Percentiles rank a stretch among this genome's conserved stretches.
These are phyloP conservation scores for Saprolegnia parasitica DNA, from an alignment of 352 stramenopile species.

Conservation along the genomic window DNA sequence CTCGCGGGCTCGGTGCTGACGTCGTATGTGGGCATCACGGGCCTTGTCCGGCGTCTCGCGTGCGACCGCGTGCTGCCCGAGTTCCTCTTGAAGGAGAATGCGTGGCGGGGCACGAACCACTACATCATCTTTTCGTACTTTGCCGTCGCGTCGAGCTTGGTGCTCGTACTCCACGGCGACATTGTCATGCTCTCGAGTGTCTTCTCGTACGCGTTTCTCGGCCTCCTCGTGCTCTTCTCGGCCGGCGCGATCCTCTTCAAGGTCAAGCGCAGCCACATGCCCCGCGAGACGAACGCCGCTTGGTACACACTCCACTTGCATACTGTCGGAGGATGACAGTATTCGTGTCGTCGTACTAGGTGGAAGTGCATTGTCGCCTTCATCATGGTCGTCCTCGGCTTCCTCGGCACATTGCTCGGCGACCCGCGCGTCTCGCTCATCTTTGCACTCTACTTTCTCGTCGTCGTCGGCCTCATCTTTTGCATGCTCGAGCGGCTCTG, in stretches of 20 bases:
- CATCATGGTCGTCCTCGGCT: constrained; percentile 43
- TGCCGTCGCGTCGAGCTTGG: constrained; percentile 58
- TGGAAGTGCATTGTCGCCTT: constrained; percentile 42
- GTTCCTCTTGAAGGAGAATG: constrained; percentile 53
- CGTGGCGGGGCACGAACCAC: constrained; percentile 63
- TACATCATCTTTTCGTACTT: constrained; percentile 81
- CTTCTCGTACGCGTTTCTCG: constrained; percentile 85
- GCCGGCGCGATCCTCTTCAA: constrained; percentile 84
- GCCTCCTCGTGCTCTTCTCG: constrained; percentile 77
- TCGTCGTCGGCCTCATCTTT: constrained; percentile 45
- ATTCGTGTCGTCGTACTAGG: background rate
- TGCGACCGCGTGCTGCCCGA: constrained; percentile 65
- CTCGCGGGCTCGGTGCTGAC: constrained; percentile 68
- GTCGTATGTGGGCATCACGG: constrained; percentile 72
- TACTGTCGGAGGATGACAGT: too few species aligned
- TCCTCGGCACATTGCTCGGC: constrained; percentile 49
- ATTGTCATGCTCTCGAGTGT: constrained; percentile 75
- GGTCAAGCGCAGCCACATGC: constrained; percentile 76
- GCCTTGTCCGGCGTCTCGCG: constrained; percentile 68
- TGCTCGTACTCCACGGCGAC: constrained; percentile 72
- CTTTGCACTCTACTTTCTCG: constrained; percentile 57
- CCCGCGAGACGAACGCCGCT: constrained; percentile 54
- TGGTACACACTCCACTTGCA: constrained; percentile 35
- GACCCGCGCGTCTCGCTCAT: constrained; percentile 43
- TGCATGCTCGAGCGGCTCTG: constrained; percentile 61